Evolutionary conservation across 2,329 filamentous ascomycete genomes (phyloP).

Genomic region (Pseudovirgaria hyperparasitica): DNA sequence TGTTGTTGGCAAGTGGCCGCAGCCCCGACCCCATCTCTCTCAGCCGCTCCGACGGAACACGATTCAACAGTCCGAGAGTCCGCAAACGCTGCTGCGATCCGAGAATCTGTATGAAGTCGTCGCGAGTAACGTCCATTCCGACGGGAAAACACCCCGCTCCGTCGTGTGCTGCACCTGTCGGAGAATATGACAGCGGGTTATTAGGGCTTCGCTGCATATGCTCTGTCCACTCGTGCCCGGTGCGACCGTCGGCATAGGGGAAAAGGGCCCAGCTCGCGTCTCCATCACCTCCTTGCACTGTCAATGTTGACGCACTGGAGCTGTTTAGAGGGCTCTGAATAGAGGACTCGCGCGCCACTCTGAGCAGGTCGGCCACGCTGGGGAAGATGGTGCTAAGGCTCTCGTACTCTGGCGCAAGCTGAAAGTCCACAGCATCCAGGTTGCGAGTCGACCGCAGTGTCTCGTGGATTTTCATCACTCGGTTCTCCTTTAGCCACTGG

Average conservation of each 20-base stretch:
- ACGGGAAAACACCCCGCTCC: conserved; percentile 23
- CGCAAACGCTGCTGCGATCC: conserved; percentile 18
- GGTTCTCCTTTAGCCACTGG: conserved; percentile 23
- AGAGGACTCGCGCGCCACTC: too few species aligned
- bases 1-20: conserved; percentile 7
- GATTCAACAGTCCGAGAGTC: conserved; percentile 17
- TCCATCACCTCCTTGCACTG: conserved; percentile 19
- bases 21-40: conserved; percentile 10
- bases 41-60: conserved; percentile 12
- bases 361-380: too few species aligned
- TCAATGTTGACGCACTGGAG: conserved; percentile 18
- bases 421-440: too few species aligned
- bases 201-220: conserved; percentile 12
- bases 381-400: too few species aligned
- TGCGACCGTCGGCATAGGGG: conserved; percentile 9
- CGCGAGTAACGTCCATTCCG: conserved; percentile 17
- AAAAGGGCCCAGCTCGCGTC: conserved; percentile 17
- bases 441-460: conserved; percentile 17
- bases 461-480: conserved; percentile 24
- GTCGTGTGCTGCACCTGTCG: conserved; percentile 14
- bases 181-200: conserved; percentile 21
- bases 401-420: conserved; percentile 9
- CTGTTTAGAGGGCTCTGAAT: too few species aligned
- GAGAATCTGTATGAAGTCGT: conserved; percentile 19
- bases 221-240: conserved; percentile 16